Percentiles rank a stretch among this genome's conserved stretches.
Evolutionary conservation across 495 filamentous ascomycete genomes (phyloP).

Genomic region (Talaromyces wortmannii): DNA sequence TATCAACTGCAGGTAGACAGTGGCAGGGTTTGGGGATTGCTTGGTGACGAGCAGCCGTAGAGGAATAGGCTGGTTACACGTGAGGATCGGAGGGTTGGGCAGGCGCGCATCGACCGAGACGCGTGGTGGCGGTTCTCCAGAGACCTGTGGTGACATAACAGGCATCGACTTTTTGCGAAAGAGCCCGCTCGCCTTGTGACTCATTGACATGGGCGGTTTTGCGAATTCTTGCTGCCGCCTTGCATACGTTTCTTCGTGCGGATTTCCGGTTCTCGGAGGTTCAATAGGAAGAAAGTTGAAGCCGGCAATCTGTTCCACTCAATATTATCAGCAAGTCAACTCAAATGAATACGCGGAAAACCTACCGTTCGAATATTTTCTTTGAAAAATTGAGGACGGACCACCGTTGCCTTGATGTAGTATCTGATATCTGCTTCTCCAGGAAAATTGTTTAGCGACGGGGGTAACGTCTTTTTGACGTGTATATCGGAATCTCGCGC

Average conservation of each 20-base stretch:
- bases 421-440: slow-evolving; percentile 86
- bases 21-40: slow-evolving; percentile 52
- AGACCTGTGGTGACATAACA: slow-evolving; percentile 3
- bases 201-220: slow-evolving; percentile 23
- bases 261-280: slow-evolving; percentile 61
- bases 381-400: slow-evolving; percentile 73
- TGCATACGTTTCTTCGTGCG: slow-evolving; percentile 76
- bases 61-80: slow-evolving; percentile 79
- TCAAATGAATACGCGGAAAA: slow-evolving; percentile 5
- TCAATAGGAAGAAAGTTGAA: slow-evolving; percentile 92
- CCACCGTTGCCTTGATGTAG: slow-evolving; percentile 86
- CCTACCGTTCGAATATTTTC: slow-evolving; percentile 70
- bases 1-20: slow-evolving; percentile 67
- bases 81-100: slow-evolving; percentile 82
- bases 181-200: slow-evolving; percentile 44
- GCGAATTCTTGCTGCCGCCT: slow-evolving; percentile 72
- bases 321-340: background rate
- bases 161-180: slow-evolving; percentile 37
- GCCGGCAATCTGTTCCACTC: slow-evolving; percentile 34
- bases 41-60: slow-evolving; percentile 74
- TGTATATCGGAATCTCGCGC: slow-evolving; percentile 53
- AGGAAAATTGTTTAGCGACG: slow-evolving; percentile 74
- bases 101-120: slow-evolving; percentile 72
- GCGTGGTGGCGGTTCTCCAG: slow-evolving; percentile 26
- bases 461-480: slow-evolving; percentile 81